phyloP scores from a whole-genome alignment of 768 basidiomycete species.

The Phlebiopsis gigantea region DNA sequence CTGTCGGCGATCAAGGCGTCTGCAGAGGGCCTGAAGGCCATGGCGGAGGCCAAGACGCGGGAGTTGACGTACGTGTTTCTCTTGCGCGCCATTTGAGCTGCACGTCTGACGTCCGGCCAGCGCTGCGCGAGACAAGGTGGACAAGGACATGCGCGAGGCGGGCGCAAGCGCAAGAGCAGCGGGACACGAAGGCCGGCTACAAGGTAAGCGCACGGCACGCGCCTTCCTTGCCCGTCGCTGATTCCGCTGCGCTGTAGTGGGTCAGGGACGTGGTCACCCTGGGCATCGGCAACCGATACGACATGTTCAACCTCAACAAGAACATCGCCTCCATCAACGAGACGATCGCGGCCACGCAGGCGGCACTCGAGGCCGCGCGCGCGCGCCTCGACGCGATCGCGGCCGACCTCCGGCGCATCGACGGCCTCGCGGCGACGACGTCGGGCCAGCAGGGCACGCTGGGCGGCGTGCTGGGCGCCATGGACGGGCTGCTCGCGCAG shows the following conservation, averaged over 20 bases:
- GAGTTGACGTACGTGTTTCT: background rate
- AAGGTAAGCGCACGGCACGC: background rate
- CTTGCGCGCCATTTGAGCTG: background rate
- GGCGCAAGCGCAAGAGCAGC: background rate
- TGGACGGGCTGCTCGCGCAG: background rate
- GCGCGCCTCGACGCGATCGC: background rate
- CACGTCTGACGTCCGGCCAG: background rate
- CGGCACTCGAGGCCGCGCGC: background rate
- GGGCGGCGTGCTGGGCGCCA: background rate
- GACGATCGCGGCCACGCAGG: background rate
- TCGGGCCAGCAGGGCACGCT: background rate
- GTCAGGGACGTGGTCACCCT: slow-evolving; percentile 1
- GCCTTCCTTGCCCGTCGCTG: background rate
- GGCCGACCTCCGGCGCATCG: background rate
- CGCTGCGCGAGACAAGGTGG: background rate
- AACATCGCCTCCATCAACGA: background rate
- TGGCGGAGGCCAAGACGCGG: background rate
- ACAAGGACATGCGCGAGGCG: background rate
- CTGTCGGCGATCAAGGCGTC: background rate
- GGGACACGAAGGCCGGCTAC: background rate
- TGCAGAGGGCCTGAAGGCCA: background rate
- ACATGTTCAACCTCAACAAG: background rate
- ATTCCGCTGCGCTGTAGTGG: background rate
- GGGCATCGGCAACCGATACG: background rate
- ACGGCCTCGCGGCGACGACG: background rate